Evolutionary conservation across 306 rosid genomes (phyloP).

Genomic region (Vigna hirtella): DNA sequence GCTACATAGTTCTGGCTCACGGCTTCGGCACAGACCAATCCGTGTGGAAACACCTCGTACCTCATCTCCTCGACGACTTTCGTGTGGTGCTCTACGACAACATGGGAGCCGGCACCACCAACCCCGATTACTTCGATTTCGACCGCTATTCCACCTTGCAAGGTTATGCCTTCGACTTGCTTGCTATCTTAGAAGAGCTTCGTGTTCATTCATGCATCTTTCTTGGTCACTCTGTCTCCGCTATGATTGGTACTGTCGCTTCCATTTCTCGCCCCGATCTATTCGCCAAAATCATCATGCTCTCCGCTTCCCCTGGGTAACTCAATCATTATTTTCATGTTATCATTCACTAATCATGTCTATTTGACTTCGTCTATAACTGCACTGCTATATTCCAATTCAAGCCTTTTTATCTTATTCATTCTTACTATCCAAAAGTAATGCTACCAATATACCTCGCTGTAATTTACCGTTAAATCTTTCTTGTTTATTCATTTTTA

Average conservation of each 20-base stretch:
- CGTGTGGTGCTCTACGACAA: slow-evolving; percentile 53
- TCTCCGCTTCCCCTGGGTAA: slow-evolving; percentile 55
- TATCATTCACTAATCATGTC: no score
- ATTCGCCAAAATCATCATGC: slow-evolving; percentile 45
- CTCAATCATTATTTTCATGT: neutral
- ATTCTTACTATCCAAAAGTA: neutral
- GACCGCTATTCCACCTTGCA: slow-evolving; percentile 49
- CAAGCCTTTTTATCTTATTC: neutral
- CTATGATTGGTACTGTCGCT: slow-evolving; percentile 51
- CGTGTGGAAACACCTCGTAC: slow-evolving; percentile 57
- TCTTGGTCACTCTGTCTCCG: slow-evolving; percentile 53
- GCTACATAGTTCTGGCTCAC: slow-evolving; percentile 54
- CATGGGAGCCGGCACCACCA: slow-evolving; percentile 59
- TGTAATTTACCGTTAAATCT: neutral
- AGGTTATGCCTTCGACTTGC: slow-evolving; percentile 53
- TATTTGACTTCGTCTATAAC: slow-evolving; percentile 6
- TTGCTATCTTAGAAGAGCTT: slow-evolving; percentile 52
- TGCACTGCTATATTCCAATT: neutral
- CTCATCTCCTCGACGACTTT: slow-evolving; percentile 52
- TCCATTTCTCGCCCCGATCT: slow-evolving; percentile 56
- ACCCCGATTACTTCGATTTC: slow-evolving; percentile 58
- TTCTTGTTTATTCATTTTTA: neutral
- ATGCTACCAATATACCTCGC: neutral
- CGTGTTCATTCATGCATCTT: slow-evolving; percentile 47
- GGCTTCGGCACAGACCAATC: slow-evolving; percentile 58